Evolutionary conservation across 202 grass and related monocot species (phyloP).

Genomic region (Carex arenaria): DNA sequence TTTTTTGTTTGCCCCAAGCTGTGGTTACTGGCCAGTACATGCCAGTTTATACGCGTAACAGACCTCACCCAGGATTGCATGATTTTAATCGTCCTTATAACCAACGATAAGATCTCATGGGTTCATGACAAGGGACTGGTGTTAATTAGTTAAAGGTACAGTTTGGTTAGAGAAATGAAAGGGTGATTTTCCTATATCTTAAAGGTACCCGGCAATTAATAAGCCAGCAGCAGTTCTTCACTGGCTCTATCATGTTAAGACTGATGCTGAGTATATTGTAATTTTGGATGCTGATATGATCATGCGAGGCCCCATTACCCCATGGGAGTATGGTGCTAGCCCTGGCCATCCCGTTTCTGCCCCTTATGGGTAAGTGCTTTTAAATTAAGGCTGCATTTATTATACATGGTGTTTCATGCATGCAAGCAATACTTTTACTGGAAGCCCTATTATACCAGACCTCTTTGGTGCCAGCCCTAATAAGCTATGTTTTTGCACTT

Average conservation of each 20-base stretch:
- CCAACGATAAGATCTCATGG: not conserved
- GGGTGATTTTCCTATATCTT: slow-evolving; percentile 21
- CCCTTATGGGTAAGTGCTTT: slow-evolving; percentile 75
- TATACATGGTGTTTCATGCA: slow-evolving; percentile 23
- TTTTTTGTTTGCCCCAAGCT: not conserved
- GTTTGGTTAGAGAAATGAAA: slow-evolving; percentile 1
- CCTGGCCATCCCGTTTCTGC: slow-evolving; percentile 88
- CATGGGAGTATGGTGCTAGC: slow-evolving; percentile 94
- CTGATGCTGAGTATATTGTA: slow-evolving; percentile 90
- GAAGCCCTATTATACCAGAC: not conserved
- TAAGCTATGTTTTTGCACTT: slow-evolving; percentile 5
- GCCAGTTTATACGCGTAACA: not conserved
- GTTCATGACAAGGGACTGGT: not conserved
- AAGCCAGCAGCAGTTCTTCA: slow-evolving; percentile 95
- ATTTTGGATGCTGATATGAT: slow-evolving; percentile 99
- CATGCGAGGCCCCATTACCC: slow-evolving; percentile 87
- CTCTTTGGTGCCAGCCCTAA: not conserved
- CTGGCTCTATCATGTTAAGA: slow-evolving; percentile 88
- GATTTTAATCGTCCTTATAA: not conserved
- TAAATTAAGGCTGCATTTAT: not conserved
- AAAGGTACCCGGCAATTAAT: slow-evolving; percentile 96
- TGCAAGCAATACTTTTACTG: not conserved
- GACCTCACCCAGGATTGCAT: not conserved
- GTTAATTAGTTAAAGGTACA: not conserved
- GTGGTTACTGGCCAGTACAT: not conserved